Base-by-base conservation (phyloP, 2,329 filamentous ascomycete species). In the Ceratocystis ficicola region DNA sequence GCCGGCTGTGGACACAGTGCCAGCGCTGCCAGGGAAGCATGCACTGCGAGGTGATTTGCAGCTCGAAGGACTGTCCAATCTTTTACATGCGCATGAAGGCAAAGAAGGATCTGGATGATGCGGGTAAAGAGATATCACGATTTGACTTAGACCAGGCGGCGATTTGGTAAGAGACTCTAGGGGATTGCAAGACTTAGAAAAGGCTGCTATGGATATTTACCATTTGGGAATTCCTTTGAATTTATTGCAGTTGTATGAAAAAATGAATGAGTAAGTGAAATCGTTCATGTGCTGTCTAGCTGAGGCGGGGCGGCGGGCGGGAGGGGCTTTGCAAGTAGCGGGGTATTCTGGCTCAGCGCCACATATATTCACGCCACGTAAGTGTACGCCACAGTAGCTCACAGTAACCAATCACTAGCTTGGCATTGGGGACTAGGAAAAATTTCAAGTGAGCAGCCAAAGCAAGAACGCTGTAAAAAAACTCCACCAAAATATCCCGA, bases 61-160 rank as follows among this genome's bases (percentile, higher is more conserved):
- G 88, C 69, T 93, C 88, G 74, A 89, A 91, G 75, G 94, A 99
- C 78, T 99, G 94, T 74, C 94, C 94, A 0, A 99, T 99, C 72
- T 99, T 99, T 76, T 99, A 99, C 76, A 99, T 99, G 94, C 86
- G 94, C 3, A 99, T 99, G 94, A 99, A 99, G 81, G 93, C 93
- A 41, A 95, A 96, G 83, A 99, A 99, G 80, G 94, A 99, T 74
- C 86, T 97, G 48, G 93, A 97, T 75, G 94, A 99, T 77, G 87
- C 87, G 1, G 90, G 92, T 66, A 95, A 90, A 77, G 94, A 99
- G 75, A 76, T 99, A 72, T 83, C 83, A 71, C 81, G 94, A 71
- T 99, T 99, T 76, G 94, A 99, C 77, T 83, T 86, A 69, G 92
- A 96, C 76, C 83, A 85, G 71, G 86, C 88, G 66, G 83, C 89